Conservation (phyloP, 2,329 filamentous ascomycete species). For the Sphaerulina vaccinii region DNA sequence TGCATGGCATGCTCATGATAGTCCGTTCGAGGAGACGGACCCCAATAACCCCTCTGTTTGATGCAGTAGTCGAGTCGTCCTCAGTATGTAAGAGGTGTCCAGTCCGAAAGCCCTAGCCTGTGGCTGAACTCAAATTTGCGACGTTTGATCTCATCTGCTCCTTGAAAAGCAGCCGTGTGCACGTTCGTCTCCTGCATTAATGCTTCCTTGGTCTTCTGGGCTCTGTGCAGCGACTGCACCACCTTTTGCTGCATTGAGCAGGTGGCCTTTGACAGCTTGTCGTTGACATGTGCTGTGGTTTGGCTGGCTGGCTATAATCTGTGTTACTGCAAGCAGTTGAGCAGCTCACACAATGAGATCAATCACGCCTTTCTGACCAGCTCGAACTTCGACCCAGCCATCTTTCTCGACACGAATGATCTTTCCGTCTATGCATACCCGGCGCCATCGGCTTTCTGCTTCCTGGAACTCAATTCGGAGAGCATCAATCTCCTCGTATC, state of each 20-base stretch:
- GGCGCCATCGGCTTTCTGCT: constrained; percentile 70
- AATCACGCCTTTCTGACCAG: constrained; percentile 44
- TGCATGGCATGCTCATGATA: not conserved
- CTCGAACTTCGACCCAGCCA: constrained; percentile 68
- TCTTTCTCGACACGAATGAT: constrained; percentile 71
- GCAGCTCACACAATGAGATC: constrained; percentile 30
- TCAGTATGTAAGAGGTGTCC: not conserved
- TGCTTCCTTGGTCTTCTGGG: not conserved
- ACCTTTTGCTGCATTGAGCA: not conserved
- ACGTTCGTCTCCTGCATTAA: not conserved
- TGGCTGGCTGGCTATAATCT: not conserved
- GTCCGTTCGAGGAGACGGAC: not conserved
- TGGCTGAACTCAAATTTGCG: not conserved
- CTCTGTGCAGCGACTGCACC: not conserved
- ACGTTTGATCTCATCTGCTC: not conserved
- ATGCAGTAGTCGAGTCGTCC: not conserved
- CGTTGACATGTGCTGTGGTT: not conserved
- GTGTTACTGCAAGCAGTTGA: not conserved
- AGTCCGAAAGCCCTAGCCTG: not conserved
- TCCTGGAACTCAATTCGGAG: constrained; percentile 67
- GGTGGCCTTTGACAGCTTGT: not conserved
- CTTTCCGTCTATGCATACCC: constrained; percentile 88
- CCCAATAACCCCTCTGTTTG: too few relatives aligned
- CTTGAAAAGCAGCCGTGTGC: not conserved
- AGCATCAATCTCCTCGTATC: constrained; percentile 69